Percentiles rank a stretch among this genome's conserved stretches.
These are phyloP conservation scores for Cyclotella atomus DNA, from an alignment of 108 stramenopile species.

Conservation along the genomic window DNA sequence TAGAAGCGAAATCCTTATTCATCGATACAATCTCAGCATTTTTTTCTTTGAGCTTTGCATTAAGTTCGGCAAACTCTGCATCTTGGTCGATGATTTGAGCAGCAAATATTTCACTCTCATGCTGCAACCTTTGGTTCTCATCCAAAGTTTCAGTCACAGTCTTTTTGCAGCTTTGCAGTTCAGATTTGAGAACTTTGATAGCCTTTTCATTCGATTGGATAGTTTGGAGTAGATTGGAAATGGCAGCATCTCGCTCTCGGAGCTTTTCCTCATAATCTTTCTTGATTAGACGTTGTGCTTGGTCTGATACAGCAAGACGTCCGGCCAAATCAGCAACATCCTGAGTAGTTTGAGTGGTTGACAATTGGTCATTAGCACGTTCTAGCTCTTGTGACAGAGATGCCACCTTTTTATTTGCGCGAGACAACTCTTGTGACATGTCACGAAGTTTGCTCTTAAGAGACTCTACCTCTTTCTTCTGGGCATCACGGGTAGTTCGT, in stretches of 20 bases:
- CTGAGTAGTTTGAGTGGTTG: constrained; percentile 31
- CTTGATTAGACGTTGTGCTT: constrained; percentile 27
- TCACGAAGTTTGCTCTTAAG: constrained; percentile 23
- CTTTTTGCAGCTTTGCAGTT: constrained; percentile 45
- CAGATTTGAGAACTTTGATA: constrained; percentile 33
- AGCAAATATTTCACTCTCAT: constrained; percentile 87
- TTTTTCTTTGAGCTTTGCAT: constrained; percentile 39
- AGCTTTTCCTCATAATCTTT: constrained; percentile 40
- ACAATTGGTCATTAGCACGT: constrained; percentile 29
- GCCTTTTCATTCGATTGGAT: constrained; percentile 40
- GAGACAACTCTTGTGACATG: constrained; percentile 25
- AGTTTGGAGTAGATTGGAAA: constrained; percentile 46
- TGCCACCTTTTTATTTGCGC: constrained; percentile 30
- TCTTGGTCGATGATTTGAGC: constrained; percentile 88
- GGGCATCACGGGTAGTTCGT: constrained; percentile 33
- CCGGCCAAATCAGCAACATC: constrained; percentile 44
- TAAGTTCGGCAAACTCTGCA: constrained; percentile 72
- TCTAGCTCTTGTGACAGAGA: constrained; percentile 30
- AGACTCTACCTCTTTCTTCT: constrained; percentile 48
- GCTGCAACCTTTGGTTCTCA: constrained; percentile 65
- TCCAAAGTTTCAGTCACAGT: constrained; percentile 24
- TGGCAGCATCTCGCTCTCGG: constrained; percentile 46
- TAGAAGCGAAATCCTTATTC: constrained; percentile 36
- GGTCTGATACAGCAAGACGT: constrained; percentile 38
- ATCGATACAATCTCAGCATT: constrained; percentile 35